Evolutionary conservation across 192 early-diverging fungal genomes (phyloP).

Genomic region (Gamsiella multidivaricata): DNA sequence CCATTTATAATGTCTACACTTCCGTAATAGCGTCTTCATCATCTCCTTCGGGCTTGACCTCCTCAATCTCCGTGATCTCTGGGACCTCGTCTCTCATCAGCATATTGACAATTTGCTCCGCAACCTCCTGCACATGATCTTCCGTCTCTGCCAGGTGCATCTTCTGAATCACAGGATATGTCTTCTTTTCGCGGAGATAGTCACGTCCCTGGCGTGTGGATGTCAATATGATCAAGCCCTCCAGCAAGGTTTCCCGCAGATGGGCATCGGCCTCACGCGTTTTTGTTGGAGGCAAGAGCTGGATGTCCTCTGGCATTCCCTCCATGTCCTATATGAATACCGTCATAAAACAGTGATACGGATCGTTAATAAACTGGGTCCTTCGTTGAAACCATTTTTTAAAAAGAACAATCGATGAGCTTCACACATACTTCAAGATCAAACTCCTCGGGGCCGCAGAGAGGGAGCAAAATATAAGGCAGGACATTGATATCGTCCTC

Average conservation of each 20-base stretch:
- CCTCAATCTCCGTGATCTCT: constrained; percentile 55
- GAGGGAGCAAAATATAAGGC: constrained; percentile 88
- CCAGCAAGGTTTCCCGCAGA: constrained; percentile 79
- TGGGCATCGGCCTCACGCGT: constrained; percentile 83
- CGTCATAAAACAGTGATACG: no score
- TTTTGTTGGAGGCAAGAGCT: constrained; percentile 85
- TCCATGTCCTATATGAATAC: constrained; percentile 80
- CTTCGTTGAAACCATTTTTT: not conserved
- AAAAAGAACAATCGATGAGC: constrained; percentile 11
- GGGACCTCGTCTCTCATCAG: constrained; percentile 81
- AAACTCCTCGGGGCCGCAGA: constrained; percentile 93
- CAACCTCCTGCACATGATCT: constrained; percentile 75
- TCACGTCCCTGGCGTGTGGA: constrained; percentile 80
- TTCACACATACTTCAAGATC: constrained; percentile 75
- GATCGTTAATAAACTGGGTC: constrained; percentile 8
- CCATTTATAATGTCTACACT: constrained; percentile 25
- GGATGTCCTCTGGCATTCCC: constrained; percentile 91
- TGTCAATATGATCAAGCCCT: constrained; percentile 84
- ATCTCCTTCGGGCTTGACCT: constrained; percentile 33
- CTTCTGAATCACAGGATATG: constrained; percentile 88
- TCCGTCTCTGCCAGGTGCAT: constrained; percentile 81
- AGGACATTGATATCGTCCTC: constrained; percentile 81
- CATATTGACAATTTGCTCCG: constrained; percentile 86
- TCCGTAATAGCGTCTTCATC: constrained; percentile 44
- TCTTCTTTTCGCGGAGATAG: constrained; percentile 81